A percentile compares a stretch with the other conserved stretches of the same genome.
Evolutionary conservation across 2,329 filamentous ascomycete species (phyloP).

Genomic region (Lojkania enalia): DNA sequence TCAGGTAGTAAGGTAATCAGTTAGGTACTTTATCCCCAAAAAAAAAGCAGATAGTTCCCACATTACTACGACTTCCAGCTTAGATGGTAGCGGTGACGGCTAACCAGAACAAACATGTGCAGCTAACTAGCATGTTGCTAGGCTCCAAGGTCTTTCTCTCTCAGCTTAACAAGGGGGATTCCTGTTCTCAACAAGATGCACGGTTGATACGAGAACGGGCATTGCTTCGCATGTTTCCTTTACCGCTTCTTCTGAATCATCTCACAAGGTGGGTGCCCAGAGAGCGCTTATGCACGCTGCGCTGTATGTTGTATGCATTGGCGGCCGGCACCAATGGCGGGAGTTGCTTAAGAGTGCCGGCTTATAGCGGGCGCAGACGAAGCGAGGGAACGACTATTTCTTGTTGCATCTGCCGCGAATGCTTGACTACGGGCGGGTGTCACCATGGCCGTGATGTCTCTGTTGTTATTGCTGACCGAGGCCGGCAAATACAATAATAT

Average conservation of each 20-base stretch:
- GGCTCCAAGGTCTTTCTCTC: constrained; percentile 17
- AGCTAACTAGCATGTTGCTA: neutral
- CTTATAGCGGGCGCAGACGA: constrained; percentile 17
- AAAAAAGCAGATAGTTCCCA: constrained; percentile 39
- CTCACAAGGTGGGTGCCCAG: constrained; percentile 26
- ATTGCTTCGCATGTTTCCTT: constrained; percentile 30
- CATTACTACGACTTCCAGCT: constrained; percentile 1
- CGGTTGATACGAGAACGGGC: constrained; percentile 25
- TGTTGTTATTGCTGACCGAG: constrained; percentile 18
- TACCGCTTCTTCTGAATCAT: constrained; percentile 48
- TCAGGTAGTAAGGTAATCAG: constrained; percentile 33
- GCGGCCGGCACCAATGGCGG: constrained; percentile 33
- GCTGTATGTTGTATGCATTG: constrained; percentile 34
- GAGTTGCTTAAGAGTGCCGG: constrained; percentile 16
- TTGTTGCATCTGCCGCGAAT: constrained; percentile 25
- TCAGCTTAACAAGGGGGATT: constrained; percentile 22
- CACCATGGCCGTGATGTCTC: constrained; percentile 21
- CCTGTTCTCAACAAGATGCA: constrained; percentile 38
- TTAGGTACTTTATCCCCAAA: constrained; percentile 36
- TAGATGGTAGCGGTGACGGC: constrained; percentile 14
- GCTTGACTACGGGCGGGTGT: constrained; percentile 19
- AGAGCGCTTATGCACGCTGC: constrained; percentile 43
- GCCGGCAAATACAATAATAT: constrained; percentile 21
- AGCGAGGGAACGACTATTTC: constrained; percentile 10
- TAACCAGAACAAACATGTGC: too few relatives aligned